phyloP scores from a whole-genome alignment of 2,329 filamentous ascomycete genomes.

The Thelonectria discophora region DNA sequence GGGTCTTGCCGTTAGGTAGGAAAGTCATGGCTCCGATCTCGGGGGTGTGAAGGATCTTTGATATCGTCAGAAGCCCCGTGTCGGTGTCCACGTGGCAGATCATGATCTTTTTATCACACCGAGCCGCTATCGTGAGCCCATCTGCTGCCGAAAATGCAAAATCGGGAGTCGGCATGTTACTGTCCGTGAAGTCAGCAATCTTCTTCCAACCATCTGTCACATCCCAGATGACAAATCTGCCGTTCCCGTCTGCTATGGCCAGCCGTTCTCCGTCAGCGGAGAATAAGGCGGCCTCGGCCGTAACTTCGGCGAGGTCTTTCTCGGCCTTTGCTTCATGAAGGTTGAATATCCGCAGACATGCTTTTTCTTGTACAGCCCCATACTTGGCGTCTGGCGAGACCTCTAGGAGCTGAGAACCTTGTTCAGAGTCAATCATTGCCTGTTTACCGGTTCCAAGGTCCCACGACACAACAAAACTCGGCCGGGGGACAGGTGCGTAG shows the following conservation, averaged over 20 bases:
- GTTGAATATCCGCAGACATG: neutral
- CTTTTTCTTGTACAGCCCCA: neutral
- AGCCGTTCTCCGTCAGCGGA: neutral
- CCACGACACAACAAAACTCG: neutral
- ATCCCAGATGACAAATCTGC: neutral
- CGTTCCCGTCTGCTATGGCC: neutral
- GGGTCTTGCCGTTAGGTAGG: neutral
- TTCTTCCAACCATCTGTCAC: neutral
- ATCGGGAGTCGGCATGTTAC: neutral
- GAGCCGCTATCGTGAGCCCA: neutral
- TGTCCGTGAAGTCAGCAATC: neutral
- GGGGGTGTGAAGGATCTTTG: neutral
- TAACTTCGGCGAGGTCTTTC: neutral
- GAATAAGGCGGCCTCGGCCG: neutral
- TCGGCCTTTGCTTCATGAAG: neutral
- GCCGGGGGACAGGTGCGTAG: too few species aligned
- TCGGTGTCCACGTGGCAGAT: neutral
- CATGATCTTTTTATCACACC: neutral
- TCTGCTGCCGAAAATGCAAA: neutral
- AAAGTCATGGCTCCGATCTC: neutral
- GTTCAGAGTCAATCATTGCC: neutral
- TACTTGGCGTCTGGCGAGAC: neutral
- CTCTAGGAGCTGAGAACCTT: neutral
- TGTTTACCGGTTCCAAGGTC: neutral
- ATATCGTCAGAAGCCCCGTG: neutral